These are phyloP conservation scores for Candida boidinii DNA, from an alignment of 805 yeast species.

Conservation along the genomic window DNA sequence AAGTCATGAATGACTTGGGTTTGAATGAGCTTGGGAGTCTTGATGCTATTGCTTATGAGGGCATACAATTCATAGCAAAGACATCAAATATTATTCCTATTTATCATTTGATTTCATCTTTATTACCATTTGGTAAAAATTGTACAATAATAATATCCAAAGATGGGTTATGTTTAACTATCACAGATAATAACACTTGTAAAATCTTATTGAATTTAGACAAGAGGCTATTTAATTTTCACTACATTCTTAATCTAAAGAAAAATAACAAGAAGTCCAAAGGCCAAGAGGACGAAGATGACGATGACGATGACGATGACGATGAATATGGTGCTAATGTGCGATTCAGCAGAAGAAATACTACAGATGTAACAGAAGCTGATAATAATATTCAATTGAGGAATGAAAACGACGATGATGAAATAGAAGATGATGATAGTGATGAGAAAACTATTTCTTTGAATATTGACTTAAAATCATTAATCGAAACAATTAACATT, in stretches of 20 bases:
- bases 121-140: constrained; percentile 21
- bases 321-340: constrained; percentile 7
- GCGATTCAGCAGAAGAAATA: too few relatives aligned
- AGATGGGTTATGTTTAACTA: constrained; percentile 44
- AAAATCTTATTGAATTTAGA: constrained; percentile 29
- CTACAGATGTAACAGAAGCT: too few relatives aligned
- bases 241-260: constrained; percentile 18
- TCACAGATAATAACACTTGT: constrained; percentile 37
- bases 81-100: constrained; percentile 17
- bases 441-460: constrained; percentile 19
- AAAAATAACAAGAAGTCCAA: not conserved
- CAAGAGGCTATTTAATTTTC: constrained; percentile 25
- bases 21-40: too few relatives aligned
- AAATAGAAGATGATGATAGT: constrained; percentile 7
- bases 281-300: not conserved
- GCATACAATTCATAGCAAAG: constrained; percentile 18
- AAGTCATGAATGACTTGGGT: too few relatives aligned
- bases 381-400: constrained; percentile 3
- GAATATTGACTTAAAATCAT: constrained; percentile 35
- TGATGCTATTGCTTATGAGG: too few relatives aligned
- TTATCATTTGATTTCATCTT: constrained; percentile 18
- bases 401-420: constrained; percentile 4
- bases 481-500: constrained; percentile 43
- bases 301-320: constrained; percentile 8
- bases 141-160: constrained; percentile 28